Base-by-base conservation (phyloP, 805 yeast genomes). In the Schwanniomyces occidentalis region DNA sequence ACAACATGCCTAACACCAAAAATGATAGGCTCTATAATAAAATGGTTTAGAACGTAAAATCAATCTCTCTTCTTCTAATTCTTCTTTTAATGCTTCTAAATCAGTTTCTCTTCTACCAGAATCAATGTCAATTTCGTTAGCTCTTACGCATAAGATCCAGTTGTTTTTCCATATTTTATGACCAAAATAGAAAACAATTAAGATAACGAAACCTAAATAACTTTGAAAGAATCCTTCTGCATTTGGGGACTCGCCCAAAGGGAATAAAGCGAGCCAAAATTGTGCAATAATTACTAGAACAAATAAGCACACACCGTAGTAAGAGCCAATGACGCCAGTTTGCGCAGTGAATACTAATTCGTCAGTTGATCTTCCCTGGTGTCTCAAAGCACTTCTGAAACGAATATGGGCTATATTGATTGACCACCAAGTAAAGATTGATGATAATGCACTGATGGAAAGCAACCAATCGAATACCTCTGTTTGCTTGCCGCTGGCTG, bases 101-200 rank as follows among this genome's bases (percentile, higher is more conserved):
- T 65, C 71, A 17, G 60, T 54, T 29, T 67, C 72, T 45, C 71
- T 54, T 38, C 73, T 52, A n/a, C 72, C 72, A 7, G 66, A 55
- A 39, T 67, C 71, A 30, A 67, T 48, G 32, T 66, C 71, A 32
- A 67, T 56, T 16, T 60, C 55, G 37, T 49, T 46, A n/a, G 67
- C 68, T 18, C 63, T 50, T 25, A 63, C 49, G 32, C 48, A 64
- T 9, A 61, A 43, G 6, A 48, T 54, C 71, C 71, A 65, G 47
- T 65, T 65, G 16, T 44, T 54, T 38, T 58, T 54, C 64, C 64
- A 65, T 8, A 67, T 36, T 42, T 67, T 66, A 48, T 67, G 71
- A 14, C 62, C 67, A 12, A 63, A n/a, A 46, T 64, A 66, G 47
- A 59, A 65, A 8, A 54, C 46, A 8, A 66, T 30, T 38, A 66